These are phyloP conservation scores for Thelonectria rubi DNA, from an alignment of 2,329 filamentous ascomycete genomes.

Conservation along the genomic window DNA sequence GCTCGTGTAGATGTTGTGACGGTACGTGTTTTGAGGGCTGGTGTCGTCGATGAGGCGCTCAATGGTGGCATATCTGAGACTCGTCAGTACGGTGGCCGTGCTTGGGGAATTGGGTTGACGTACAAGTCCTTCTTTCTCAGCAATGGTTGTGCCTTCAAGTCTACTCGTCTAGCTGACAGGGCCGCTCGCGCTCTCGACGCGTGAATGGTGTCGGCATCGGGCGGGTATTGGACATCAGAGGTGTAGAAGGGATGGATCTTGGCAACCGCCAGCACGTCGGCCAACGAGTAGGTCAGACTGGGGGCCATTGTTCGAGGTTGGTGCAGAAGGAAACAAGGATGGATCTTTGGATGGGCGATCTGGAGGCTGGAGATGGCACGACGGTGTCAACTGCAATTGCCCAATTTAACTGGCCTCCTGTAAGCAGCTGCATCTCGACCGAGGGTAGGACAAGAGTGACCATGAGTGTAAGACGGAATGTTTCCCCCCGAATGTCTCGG, in stretches of 20 bases:
- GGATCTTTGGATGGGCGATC: too few relatives aligned
- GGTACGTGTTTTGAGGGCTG: conserved; percentile 48
- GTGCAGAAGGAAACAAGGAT: not conserved
- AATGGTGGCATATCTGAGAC: conserved; percentile 46
- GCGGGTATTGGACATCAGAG: conserved; percentile 44
- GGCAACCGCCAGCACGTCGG: conserved; percentile 47
- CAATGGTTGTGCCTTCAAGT: conserved; percentile 27
- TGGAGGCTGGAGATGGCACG: too few relatives aligned
- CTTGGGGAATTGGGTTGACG: conserved; percentile 7
- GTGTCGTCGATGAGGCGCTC: conserved; percentile 49
- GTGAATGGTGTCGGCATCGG: conserved; percentile 24
- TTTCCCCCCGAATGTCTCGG: too few relatives aligned
- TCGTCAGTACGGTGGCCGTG: not conserved
- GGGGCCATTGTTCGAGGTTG: conserved; percentile 19
- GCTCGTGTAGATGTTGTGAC: conserved; percentile 50
- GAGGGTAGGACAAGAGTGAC: too few relatives aligned
- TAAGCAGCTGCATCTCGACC: too few relatives aligned
- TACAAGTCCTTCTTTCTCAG: conserved; percentile 39
- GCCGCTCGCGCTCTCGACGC: conserved; percentile 16
- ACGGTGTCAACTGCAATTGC: too few relatives aligned
- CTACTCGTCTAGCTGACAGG: not conserved
- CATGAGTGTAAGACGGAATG: too few relatives aligned
- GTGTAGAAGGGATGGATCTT: conserved; percentile 49
- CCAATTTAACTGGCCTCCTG: too few relatives aligned
- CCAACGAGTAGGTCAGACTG: conserved; percentile 36